Conservation (phyloP, 305 asterid genomes). For the Solanum aculeatissimum region DNA sequence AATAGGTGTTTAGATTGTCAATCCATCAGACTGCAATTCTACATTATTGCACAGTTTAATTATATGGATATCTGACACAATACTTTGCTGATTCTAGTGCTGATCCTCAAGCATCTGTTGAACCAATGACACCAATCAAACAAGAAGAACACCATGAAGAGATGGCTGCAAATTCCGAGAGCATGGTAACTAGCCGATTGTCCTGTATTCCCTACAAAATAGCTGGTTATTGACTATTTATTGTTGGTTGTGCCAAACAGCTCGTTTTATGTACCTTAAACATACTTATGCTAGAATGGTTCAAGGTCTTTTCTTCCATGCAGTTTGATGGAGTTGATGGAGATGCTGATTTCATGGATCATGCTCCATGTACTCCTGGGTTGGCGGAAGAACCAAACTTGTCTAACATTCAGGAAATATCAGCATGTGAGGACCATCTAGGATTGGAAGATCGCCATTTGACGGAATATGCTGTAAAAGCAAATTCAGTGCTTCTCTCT, state of each 20-base stretch:
- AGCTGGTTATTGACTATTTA: neutral
- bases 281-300: neutral
- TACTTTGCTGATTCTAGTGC: conserved; percentile 34
- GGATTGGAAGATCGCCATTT: conserved; percentile 56
- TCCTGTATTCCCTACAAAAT: neutral
- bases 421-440: conserved; percentile 77
- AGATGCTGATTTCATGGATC: conserved; percentile 54
- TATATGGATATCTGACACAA: conserved; percentile 1
- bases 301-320: neutral
- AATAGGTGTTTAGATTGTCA: neutral
- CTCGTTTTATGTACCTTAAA: neutral
- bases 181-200: conserved; percentile 30
- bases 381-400: conserved; percentile 73
- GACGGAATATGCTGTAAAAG: conserved; percentile 27
- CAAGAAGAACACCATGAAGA: conserved; percentile 41
- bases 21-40: neutral
- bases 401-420: conserved; percentile 67
- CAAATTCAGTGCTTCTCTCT: conserved; percentile 17
- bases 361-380: conserved; percentile 97
- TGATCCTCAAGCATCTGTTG: conserved; percentile 53
- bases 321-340: conserved; percentile 49
- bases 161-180: conserved; percentile 30
- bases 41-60: neutral
- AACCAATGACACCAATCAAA: conserved; percentile 37
- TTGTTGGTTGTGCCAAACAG: neutral